Evolutionary conservation across 768 basidiomycete species (phyloP).

Genomic region (Kondoa subrosea): DNA sequence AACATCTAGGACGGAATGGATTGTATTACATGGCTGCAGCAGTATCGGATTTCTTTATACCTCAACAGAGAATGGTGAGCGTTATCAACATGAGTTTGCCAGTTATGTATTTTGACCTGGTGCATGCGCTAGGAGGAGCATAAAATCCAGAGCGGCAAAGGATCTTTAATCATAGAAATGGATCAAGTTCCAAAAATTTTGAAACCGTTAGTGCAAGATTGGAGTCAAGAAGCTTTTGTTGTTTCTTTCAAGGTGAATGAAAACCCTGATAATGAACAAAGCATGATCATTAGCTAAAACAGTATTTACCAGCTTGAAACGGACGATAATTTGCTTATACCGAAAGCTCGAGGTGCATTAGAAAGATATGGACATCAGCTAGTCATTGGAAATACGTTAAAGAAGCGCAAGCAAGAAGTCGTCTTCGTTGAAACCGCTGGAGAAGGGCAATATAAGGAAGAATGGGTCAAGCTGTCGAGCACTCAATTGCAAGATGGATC

Average conservation of each 20-base stretch:
- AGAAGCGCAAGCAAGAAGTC: conserved; percentile 75
- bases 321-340: conserved; percentile 60
- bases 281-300: no score
- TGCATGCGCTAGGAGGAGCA: conserved; percentile 49
- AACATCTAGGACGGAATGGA: conserved; percentile 45
- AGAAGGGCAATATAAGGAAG: conserved; percentile 21
- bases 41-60: conserved; percentile 95
- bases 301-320: conserved; percentile 64
- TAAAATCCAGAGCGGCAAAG: conserved; percentile 95
- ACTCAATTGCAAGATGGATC: conserved; percentile 32
- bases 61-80: conserved; percentile 72
- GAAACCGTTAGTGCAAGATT: conserved; percentile 81
- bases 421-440: conserved; percentile 46
- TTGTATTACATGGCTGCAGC: conserved; percentile 97
- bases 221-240: conserved; percentile 75
- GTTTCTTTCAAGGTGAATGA: conserved; percentile 93
- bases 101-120: no score
- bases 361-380: conserved; percentile 92
- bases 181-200: conserved; percentile 96
- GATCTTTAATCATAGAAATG: conserved; percentile 87
- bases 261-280: background rate
- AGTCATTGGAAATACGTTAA: conserved; percentile 91
- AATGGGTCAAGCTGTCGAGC: conserved; percentile 24
- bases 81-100: no score
- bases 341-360: conserved; percentile 73